Conservation (phyloP, 306 rosid genomes). For the Trichosanthes truncata region DNA sequence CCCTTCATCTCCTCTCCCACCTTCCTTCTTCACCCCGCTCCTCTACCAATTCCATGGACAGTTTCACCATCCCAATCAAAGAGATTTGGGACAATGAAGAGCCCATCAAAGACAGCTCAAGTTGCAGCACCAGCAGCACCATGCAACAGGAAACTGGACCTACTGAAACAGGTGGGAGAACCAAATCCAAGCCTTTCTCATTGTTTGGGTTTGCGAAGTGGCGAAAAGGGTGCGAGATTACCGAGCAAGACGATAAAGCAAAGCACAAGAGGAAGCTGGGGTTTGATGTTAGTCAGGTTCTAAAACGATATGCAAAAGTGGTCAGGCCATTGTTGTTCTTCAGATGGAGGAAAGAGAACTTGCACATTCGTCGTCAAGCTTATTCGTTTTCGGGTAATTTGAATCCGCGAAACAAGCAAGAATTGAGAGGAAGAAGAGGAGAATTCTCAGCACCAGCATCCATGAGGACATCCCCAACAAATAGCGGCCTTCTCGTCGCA, state of each 20-base stretch:
- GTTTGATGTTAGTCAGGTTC: slow-evolving; percentile 35
- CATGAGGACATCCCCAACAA: slow-evolving; percentile 81
- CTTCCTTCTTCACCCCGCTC: slow-evolving; percentile 75
- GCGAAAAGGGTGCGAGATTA: slow-evolving; percentile 35
- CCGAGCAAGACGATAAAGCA: slow-evolving; percentile 27
- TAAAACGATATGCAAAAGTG: slow-evolving; percentile 44
- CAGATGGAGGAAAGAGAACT: slow-evolving; percentile 36
- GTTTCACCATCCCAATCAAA: slow-evolving; percentile 54
- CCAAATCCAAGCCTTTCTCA: slow-evolving; percentile 60
- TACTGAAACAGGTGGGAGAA: slow-evolving; percentile 24
- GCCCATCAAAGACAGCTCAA: slow-evolving; percentile 9
- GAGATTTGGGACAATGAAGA: slow-evolving; percentile 19
- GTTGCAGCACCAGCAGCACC: neutral
- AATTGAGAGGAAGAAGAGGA: slow-evolving; percentile 56
- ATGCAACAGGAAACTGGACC: neutral
- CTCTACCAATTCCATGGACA: slow-evolving; percentile 60
- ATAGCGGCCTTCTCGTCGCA: slow-evolving; percentile 45
- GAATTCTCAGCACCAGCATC: slow-evolving; percentile 92
- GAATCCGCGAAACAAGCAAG: slow-evolving; percentile 29
- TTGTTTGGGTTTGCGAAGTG: slow-evolving; percentile 42
- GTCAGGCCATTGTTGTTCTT: slow-evolving; percentile 33
- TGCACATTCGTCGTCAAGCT: slow-evolving; percentile 28
- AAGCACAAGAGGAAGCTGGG: slow-evolving; percentile 33
- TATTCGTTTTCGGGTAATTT: slow-evolving; percentile 72
- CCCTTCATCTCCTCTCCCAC: slow-evolving; percentile 80